Percentiles rank a stretch among this genome's conserved stretches.
Evolutionary conservation across 2,329 filamentous ascomycete species (phyloP).

Genomic region (Botrytis aclada): DNA sequence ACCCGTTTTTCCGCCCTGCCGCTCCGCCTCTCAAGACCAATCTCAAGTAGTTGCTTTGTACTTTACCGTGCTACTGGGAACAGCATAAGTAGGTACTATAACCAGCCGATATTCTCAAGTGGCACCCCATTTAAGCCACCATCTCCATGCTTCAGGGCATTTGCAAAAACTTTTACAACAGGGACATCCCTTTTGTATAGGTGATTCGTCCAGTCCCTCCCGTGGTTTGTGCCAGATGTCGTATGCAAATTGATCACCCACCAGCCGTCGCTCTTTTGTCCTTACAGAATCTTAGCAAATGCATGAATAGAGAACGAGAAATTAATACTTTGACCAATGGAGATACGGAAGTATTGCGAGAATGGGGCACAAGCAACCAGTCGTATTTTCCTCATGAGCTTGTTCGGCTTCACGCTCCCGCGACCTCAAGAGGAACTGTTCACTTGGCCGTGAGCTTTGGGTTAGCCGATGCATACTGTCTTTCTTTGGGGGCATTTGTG

Average conservation of each 20-base stretch:
- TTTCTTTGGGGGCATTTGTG: background rate
- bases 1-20: too few species aligned
- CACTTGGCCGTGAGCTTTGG: background rate
- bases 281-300: constrained; percentile 3
- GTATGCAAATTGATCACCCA: constrained; percentile 14
- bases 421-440: background rate
- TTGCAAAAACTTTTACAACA: background rate
- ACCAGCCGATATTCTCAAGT: background rate
- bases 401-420: background rate
- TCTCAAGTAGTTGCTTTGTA: background rate
- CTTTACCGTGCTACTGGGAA: background rate
- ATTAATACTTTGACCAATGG: constrained; percentile 6
- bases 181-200: background rate
- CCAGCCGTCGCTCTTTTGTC: background rate
- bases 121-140: background rate
- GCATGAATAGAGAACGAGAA: background rate
- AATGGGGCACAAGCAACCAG: background rate
- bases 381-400: background rate
- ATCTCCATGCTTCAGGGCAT: background rate
- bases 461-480: background rate
- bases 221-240: constrained; percentile 7
- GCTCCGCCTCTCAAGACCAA: background rate
- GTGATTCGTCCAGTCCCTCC: constrained; percentile 13
- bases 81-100: background rate
- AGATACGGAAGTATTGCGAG: background rate